These are phyloP conservation scores for Candida pseudocylindracea DNA, from an alignment of 1,139 yeast genomes.

Conservation along the genomic window DNA sequence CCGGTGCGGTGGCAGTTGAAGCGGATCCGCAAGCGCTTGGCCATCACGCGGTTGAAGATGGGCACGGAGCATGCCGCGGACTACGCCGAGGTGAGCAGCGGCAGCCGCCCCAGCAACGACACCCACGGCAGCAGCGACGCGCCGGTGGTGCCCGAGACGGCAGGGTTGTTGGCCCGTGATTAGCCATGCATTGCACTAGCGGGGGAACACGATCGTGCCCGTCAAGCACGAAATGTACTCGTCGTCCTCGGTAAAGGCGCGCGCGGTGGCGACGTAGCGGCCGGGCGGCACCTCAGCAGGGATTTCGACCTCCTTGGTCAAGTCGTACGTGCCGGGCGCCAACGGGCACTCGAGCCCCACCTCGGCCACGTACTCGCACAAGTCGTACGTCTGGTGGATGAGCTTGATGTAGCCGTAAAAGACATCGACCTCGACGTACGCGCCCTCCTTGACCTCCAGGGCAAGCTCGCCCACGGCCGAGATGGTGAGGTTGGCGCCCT, in stretches of 20 bases:
- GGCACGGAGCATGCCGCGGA: constrained; percentile 1
- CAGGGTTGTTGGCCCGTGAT: too few species aligned
- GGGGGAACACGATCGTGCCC: constrained; percentile 50
- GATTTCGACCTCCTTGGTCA: constrained; percentile 54
- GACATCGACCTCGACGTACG: constrained; percentile 86
- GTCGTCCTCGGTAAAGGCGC: constrained; percentile 74
- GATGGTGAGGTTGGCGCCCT: constrained; percentile 64
- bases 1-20: constrained; percentile 40
- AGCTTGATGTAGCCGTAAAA: constrained; percentile 79
- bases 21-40: constrained; percentile 26
- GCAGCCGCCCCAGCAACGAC: too few species aligned
- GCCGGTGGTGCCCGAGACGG: too few species aligned
- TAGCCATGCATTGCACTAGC: constrained; percentile 1
- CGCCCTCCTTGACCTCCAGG: constrained; percentile 45
- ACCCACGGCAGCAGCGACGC: too few species aligned
- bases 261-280: constrained; percentile 61
- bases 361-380: constrained; percentile 70
- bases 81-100: too few species aligned
- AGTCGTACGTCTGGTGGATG: constrained; percentile 67
- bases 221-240: constrained; percentile 66
- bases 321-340: constrained; percentile 36
- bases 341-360: constrained; percentile 75
- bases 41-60: constrained; percentile 4
- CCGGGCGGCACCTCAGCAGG: constrained; percentile 97
- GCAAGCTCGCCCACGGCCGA: constrained; percentile 45